Evolutionary conservation across 768 basidiomycete species (phyloP).

Genomic region (Mycena haematopus): DNA sequence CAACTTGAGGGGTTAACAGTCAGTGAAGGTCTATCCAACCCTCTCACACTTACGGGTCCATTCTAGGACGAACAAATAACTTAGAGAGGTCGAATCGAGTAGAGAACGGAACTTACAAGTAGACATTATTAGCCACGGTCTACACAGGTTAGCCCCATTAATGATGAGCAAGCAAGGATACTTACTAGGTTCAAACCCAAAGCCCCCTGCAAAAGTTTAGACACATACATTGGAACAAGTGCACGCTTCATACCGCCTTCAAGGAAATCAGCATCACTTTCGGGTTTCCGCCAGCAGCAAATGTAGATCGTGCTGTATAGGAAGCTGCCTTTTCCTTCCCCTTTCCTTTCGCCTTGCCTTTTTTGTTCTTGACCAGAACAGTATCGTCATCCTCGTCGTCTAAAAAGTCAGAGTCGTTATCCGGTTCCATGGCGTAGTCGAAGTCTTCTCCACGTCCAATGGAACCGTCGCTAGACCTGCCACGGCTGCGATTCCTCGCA

Average conservation of each 20-base stretch:
- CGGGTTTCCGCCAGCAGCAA: slow-evolving; percentile 55
- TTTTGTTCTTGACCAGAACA: slow-evolving; percentile 29
- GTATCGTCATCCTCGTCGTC: slow-evolving; percentile 41
- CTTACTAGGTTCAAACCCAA: slow-evolving; percentile 83
- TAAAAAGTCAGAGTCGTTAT: slow-evolving; percentile 39
- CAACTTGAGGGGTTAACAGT: slow-evolving; percentile 52
- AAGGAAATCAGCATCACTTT: slow-evolving; percentile 87
- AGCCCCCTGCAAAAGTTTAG: slow-evolving; percentile 58
- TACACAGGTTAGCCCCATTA: not conserved
- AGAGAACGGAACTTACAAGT: slow-evolving; percentile 61
- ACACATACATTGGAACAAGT: not conserved
- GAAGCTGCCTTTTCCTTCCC: slow-evolving; percentile 33
- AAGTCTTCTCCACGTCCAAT: slow-evolving; percentile 12
- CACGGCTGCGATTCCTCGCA: slow-evolving; percentile 20
- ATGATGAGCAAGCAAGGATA: not conserved
- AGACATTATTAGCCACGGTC: slow-evolving; percentile 82
- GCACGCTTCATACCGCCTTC: slow-evolving; percentile 59
- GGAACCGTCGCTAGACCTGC: slow-evolving; percentile 18
- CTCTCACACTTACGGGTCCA: slow-evolving; percentile 76
- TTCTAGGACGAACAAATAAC: slow-evolving; percentile 47
- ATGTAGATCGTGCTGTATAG: slow-evolving; percentile 11
- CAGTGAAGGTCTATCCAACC: not conserved
- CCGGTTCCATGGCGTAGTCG: slow-evolving; percentile 41
- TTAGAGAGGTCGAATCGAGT: not conserved
- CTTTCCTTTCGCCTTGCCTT: slow-evolving; percentile 49